phyloP scores from a whole-genome alignment of 371 early-diverging fungal genomes.

The Amoeboradix gromovi region DNA sequence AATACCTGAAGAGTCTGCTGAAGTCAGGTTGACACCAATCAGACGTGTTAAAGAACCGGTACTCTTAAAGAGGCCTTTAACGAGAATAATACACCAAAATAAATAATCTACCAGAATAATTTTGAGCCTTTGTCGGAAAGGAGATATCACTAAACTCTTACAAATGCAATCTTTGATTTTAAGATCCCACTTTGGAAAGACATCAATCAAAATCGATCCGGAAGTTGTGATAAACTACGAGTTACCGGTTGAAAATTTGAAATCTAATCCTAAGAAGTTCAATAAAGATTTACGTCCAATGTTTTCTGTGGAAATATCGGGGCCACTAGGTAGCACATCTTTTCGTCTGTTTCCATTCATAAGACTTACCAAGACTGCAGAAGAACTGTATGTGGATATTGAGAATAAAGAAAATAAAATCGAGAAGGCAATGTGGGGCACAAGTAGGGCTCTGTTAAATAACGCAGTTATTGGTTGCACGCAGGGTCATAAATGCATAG shows the following conservation, averaged over 20 bases:
- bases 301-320: not conserved
- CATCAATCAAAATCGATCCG: not conserved
- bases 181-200: not conserved
- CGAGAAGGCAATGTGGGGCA: constrained; percentile 61
- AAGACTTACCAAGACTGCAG: not conserved
- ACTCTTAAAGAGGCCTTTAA: too few species aligned
- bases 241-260: not conserved
- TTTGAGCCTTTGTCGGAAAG: too few species aligned
- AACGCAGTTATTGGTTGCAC: constrained; percentile 64
- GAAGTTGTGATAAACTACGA: not conserved
- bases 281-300: not conserved
- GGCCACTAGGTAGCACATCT: not conserved
- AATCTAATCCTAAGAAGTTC: not conserved
- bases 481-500: constrained; percentile 51
- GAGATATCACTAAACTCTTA: too few species aligned
- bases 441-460: constrained; percentile 51
- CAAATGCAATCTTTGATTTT: too few species aligned
- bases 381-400: not conserved
- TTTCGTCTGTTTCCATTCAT: not conserved
- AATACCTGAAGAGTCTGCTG: too few species aligned
- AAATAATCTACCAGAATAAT: too few species aligned
- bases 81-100: too few species aligned
- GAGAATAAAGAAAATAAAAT: not conserved
- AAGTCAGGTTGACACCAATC: too few species aligned
- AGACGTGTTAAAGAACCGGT: too few species aligned